phyloP scores from a whole-genome alignment of 805 yeast species.

The Pichia insulana region DNA sequence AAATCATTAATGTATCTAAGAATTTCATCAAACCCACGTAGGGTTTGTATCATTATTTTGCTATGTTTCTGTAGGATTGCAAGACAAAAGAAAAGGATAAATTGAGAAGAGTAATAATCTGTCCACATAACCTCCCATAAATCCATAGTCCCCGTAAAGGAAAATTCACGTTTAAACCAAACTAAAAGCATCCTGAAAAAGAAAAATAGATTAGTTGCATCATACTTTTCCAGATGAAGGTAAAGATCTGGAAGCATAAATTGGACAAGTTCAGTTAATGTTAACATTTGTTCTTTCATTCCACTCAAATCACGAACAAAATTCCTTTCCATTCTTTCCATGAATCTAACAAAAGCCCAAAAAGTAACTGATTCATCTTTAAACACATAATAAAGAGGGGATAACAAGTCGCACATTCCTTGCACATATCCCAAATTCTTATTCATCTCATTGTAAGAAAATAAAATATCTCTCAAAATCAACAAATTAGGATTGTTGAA shows the following conservation, averaged over 20 bases:
- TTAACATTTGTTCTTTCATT: slow-evolving; percentile 79
- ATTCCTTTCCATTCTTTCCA: slow-evolving; percentile 94
- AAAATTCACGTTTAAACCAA: slow-evolving; percentile 90
- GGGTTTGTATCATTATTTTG: slow-evolving; percentile 62
- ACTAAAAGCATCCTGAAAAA: slow-evolving; percentile 92
- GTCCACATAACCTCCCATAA: slow-evolving; percentile 96
- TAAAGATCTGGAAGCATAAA: slow-evolving; percentile 83
- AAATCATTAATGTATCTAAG: slow-evolving; percentile 88
- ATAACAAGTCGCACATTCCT: slow-evolving; percentile 91
- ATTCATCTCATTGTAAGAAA: slow-evolving; percentile 82
- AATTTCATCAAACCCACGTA: slow-evolving; percentile 81
- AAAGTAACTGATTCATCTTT: slow-evolving; percentile 75
- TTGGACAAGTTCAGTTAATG: slow-evolving; percentile 77
- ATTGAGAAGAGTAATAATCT: slow-evolving; percentile 77
- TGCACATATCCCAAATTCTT: slow-evolving; percentile 87
- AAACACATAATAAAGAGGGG: slow-evolving; percentile 64
- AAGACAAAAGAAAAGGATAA: slow-evolving; percentile 77
- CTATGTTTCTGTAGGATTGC: slow-evolving; percentile 87
- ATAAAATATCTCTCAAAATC: slow-evolving; percentile 63
- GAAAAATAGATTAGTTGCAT: slow-evolving; percentile 83
- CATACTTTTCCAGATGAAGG: slow-evolving; percentile 77
- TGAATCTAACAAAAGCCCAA: slow-evolving; percentile 80
- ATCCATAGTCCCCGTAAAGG: slow-evolving; percentile 62
- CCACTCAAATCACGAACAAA: slow-evolving; percentile 89
- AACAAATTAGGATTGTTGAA: slow-evolving; percentile 71